Evolutionary conservation across 257 asterid genomes (phyloP).

Genomic region (Rehmannia glutinosa): DNA sequence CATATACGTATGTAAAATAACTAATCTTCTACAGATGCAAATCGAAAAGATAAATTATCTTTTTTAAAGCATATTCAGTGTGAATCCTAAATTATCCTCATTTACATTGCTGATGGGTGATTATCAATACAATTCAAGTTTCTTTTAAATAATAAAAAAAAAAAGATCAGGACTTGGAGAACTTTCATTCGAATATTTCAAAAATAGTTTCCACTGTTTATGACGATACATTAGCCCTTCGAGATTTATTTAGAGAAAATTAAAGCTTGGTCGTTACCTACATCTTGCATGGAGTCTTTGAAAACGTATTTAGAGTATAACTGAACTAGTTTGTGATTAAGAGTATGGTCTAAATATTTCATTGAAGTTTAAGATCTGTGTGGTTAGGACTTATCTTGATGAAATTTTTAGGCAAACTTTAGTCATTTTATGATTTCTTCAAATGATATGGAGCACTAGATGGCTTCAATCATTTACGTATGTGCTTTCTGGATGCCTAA

Average conservation of each 20-base stretch:
- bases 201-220: neutral
- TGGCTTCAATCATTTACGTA: neutral
- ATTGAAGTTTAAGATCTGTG: conserved; percentile 8
- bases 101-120: neutral
- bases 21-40: conserved; percentile 9
- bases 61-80: conserved; percentile 1
- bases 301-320: neutral
- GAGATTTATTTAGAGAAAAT: neutral
- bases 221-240: neutral
- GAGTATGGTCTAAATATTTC: neutral
- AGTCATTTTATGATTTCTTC: neutral
- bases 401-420: neutral
- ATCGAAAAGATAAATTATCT: neutral
- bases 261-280: neutral
- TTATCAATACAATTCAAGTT: conserved; percentile 2
- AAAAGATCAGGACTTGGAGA: neutral
- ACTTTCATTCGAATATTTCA: neutral
- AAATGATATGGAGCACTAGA: neutral
- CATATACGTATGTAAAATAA: neutral
- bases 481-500: too few species aligned
- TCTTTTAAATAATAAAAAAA: neutral
- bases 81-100: neutral
- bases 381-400: neutral
- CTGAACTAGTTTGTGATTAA: conserved; percentile 1
- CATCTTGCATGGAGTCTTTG: neutral